phyloP scores from a whole-genome alignment of 1,139 yeast genomes.

The Eremothecium sinecaudum region DNA sequence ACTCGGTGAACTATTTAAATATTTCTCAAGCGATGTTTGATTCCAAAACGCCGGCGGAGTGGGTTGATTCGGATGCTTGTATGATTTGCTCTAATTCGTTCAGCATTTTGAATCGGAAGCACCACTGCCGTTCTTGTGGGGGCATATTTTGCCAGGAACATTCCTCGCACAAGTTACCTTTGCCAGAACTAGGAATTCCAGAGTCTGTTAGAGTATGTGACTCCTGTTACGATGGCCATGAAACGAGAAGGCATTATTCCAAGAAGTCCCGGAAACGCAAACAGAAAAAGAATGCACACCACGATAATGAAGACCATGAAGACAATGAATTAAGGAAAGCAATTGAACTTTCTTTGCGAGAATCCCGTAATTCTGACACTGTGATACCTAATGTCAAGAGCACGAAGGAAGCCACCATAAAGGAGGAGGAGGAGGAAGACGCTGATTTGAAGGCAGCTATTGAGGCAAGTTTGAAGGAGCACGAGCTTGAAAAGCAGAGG shows the following conservation, averaged over 20 bases:
- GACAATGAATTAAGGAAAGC: constrained; percentile 77
- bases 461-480: constrained; percentile 79
- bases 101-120: constrained; percentile 78
- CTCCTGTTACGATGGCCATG: constrained; percentile 60
- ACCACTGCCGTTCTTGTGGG: constrained; percentile 95
- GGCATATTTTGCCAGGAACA: constrained; percentile 86
- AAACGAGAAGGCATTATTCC: constrained; percentile 28
- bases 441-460: constrained; percentile 91
- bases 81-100: constrained; percentile 85
- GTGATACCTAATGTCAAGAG: constrained; percentile 17
- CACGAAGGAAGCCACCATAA: constrained; percentile 6
- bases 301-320: constrained; percentile 34
- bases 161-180: constrained; percentile 57
- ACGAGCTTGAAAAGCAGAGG: constrained; percentile 37
- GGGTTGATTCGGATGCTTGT: constrained; percentile 94
- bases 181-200: constrained; percentile 78
- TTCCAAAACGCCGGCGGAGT: constrained; percentile 91
- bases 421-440: constrained; percentile 56
- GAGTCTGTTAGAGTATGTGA: constrained; percentile 93
- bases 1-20: constrained; percentile 34
- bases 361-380: constrained; percentile 32
- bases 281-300: constrained; percentile 13
- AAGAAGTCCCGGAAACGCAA: constrained; percentile 24
- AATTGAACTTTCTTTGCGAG: constrained; percentile 66
- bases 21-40: constrained; percentile 45